These are phyloP conservation scores for Coniochaeta sp. DNA, from an alignment of 2,329 filamentous ascomycete species.

Conservation along the genomic window DNA sequence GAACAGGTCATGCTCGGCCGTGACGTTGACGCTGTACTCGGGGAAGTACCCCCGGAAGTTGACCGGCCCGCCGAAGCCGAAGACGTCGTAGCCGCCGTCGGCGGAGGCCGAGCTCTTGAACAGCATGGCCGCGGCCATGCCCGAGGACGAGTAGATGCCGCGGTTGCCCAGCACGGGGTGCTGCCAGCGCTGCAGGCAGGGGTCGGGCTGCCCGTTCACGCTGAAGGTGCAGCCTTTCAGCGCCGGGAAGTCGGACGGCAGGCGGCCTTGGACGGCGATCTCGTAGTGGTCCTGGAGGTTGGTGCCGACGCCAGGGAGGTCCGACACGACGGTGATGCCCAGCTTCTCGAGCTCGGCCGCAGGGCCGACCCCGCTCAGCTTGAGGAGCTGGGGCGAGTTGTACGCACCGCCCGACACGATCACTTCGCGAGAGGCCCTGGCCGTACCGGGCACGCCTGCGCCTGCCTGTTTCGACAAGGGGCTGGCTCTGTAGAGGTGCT, in stretches of 20 bases:
- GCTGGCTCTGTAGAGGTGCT: slow-evolving; percentile 24
- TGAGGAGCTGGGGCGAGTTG: slow-evolving; percentile 43
- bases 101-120: slow-evolving; percentile 13
- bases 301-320: slow-evolving; percentile 42
- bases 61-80: slow-evolving; percentile 29
- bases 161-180: slow-evolving; percentile 39
- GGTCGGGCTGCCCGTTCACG: slow-evolving; percentile 22
- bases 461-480: slow-evolving; percentile 17
- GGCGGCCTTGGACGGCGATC: slow-evolving; percentile 23
- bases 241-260: slow-evolving; percentile 8
- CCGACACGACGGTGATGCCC: slow-evolving; percentile 34
- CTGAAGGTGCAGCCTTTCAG: slow-evolving; percentile 20
- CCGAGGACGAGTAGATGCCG: slow-evolving; percentile 36
- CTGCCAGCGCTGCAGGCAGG: slow-evolving; percentile 28
- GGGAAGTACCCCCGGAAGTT: slow-evolving; percentile 27
- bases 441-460: slow-evolving; percentile 11
- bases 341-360: slow-evolving; percentile 31
- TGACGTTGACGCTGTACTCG: slow-evolving; percentile 27
- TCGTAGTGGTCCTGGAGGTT: slow-evolving; percentile 40
- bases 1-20: slow-evolving; percentile 27
- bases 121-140: slow-evolving; percentile 17
- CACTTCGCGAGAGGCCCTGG: slow-evolving; percentile 30
- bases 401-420: slow-evolving; percentile 42
- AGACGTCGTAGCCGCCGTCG: slow-evolving; percentile 24
- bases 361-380: slow-evolving; percentile 42